phyloP scores from a whole-genome alignment of 768 basidiomycete genomes.

The Austroboletus festivus region DNA sequence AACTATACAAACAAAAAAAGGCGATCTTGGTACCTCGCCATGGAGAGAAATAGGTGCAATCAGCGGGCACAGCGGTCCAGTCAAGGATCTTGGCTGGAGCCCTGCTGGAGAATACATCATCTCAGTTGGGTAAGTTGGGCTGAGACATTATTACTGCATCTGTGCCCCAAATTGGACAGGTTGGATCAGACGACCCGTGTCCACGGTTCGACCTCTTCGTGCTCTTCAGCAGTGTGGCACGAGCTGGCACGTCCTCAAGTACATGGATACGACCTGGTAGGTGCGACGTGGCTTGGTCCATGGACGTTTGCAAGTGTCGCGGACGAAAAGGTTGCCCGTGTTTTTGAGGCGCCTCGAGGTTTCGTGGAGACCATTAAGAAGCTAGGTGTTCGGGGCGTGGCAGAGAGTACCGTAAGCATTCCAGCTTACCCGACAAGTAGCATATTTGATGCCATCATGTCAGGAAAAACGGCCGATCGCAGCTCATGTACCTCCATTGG shows the following conservation, averaged over 20 bases:
- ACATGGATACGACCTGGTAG: slow-evolving; percentile 92
- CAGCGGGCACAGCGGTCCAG: slow-evolving; percentile 79
- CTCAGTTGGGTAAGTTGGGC: slow-evolving; percentile 66
- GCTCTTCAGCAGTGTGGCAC: slow-evolving; percentile 54
- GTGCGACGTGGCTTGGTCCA: slow-evolving; percentile 69
- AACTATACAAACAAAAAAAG: slow-evolving; percentile 28
- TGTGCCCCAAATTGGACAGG: slow-evolving; percentile 38
- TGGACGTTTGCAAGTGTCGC: slow-evolving; percentile 86
- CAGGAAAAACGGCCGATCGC: slow-evolving; percentile 65
- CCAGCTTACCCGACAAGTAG: background rate
- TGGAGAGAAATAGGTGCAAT: slow-evolving; percentile 83
- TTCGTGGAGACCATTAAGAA: slow-evolving; percentile 67
- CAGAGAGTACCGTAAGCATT: slow-evolving; percentile 47
- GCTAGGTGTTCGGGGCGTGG: slow-evolving; percentile 47
- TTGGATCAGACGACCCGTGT: slow-evolving; percentile 91
- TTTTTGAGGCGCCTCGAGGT: slow-evolving; percentile 85
- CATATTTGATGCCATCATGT: slow-evolving; percentile 6
- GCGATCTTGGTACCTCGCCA: slow-evolving; percentile 32
- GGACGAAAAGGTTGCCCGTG: slow-evolving; percentile 92
- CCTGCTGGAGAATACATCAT: slow-evolving; percentile 82
- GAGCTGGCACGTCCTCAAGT: slow-evolving; percentile 93
- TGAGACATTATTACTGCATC: background rate
- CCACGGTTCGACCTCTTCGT: slow-evolving; percentile 56
- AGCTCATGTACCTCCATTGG: slow-evolving; percentile 90
- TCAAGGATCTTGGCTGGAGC: slow-evolving; percentile 84